Percentiles rank a stretch among this genome's conserved stretches.
phyloP scores from a whole-genome alignment of 2,329 filamentous ascomycete genomes.

The Xylariales sp. region DNA sequence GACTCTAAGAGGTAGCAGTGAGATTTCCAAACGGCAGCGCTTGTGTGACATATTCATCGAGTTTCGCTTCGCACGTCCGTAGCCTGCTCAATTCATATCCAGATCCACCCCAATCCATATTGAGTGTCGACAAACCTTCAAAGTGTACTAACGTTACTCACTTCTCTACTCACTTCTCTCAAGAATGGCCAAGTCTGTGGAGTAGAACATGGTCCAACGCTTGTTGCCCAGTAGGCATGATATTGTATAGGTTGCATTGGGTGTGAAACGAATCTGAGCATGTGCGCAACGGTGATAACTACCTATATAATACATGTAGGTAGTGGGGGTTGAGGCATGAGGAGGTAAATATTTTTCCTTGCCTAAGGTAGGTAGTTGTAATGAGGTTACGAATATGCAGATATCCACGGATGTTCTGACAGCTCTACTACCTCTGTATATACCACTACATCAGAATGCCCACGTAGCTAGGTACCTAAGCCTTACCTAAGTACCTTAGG shows the following conservation, averaged over 20 bases:
- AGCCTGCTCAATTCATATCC: background rate
- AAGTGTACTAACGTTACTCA: background rate
- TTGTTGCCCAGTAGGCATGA: background rate
- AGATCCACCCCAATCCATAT: background rate
- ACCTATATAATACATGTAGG: too few relatives aligned
- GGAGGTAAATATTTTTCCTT: background rate
- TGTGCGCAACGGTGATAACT: background rate
- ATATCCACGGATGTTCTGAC: background rate
- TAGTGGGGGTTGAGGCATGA: background rate
- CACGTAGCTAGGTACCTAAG: background rate
- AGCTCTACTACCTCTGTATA: background rate
- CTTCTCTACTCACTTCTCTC: too few relatives aligned
- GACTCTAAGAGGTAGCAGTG: slow-evolving; percentile 2
- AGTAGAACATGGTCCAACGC: background rate
- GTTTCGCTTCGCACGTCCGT: background rate
- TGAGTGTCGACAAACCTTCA: background rate
- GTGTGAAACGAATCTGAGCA: background rate
- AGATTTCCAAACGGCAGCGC: background rate
- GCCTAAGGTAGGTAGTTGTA: background rate
- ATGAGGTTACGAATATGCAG: background rate
- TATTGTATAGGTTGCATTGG: background rate
- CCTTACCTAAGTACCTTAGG: background rate
- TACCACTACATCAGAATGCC: background rate
- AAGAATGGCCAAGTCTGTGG: background rate
- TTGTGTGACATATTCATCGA: background rate